Base-by-base conservation (phyloP, 805 yeast genomes). In the Myxozyma neotropica region DNA sequence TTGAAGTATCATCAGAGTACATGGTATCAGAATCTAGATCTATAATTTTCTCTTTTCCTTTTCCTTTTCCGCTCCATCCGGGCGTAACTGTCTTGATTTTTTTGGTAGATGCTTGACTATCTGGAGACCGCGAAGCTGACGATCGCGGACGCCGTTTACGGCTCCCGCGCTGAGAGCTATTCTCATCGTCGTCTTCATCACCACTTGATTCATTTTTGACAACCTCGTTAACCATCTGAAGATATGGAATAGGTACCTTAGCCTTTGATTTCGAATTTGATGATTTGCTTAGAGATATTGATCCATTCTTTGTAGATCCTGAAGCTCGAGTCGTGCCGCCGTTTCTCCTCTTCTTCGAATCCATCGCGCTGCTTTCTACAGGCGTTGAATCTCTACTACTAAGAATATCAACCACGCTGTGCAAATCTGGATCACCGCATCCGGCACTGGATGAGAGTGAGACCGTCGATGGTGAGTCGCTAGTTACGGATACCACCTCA, bases 201-300 rank as follows among this genome's bases (percentile, higher is more conserved):
- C 13, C 45, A 19, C 35, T 40, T 12, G 12, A 21, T n/a, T 42
- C 59, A 33, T 43, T 45, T 24, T 35, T 26, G 15, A 51, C 38
- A 6, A 55, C 63, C 33, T 58, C 61, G 19, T 58, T 44, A 26
- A 61, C 60, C 65, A 61, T 61, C 29, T 61, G 64, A 10, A 59
- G 35, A 24, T 61, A 61, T 21, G 45, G 44, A 10, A 31, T 8
- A 10, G 65, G 54, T n/a, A 61, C 65, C 26, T 46, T 53, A 4
- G 24, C 17, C 24, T 26, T 24, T 7, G 17, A 12, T 39, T 35
- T 23, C 36, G 38, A n/a, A 33, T 26, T 12, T 36, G 33, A 24
- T 15, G 40, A 6, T 35, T 15, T 19, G 44, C 23, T n/a, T 21
- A 23, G 10, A 17, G 39, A 17, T 1, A 42, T 35, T 39, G 23